phyloP scores from a whole-genome alignment of 2,329 filamentous ascomycete species.

The Colletotrichum sp. region DNA sequence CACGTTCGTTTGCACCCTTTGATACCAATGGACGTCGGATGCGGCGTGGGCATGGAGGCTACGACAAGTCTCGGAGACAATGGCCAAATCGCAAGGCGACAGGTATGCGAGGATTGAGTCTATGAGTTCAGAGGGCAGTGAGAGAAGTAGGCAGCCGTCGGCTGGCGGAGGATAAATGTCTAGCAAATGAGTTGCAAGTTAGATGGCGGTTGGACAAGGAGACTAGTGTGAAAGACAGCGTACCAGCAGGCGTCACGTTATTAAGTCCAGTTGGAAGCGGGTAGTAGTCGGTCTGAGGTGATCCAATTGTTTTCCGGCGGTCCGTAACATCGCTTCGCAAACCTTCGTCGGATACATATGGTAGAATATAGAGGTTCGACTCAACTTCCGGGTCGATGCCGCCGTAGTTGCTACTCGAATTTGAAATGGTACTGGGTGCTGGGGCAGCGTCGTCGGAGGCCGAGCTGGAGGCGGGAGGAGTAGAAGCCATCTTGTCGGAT shows the following conservation, averaged over 20 bases:
- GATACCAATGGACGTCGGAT: constrained; percentile 75
- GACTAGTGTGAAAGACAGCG: not conserved
- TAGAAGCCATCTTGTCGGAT: not conserved
- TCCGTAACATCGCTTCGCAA: constrained; percentile 22
- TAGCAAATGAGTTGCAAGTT: not conserved
- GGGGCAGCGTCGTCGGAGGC: not conserved
- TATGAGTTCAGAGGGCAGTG: constrained; percentile 77
- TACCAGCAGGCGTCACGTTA: not conserved
- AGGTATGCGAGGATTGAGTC: constrained; percentile 74
- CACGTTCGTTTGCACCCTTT: constrained; percentile 71
- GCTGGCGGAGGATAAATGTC: not conserved
- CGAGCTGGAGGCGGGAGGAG: not conserved
- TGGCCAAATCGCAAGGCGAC: constrained; percentile 65
- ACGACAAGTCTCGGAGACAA: constrained; percentile 65
- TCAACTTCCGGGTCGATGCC: constrained; percentile 40
- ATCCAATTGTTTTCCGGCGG: constrained; percentile 17
- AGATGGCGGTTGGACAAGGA: not conserved
- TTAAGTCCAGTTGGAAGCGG: not conserved
- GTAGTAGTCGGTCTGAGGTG: constrained; percentile 16
- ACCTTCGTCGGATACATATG: constrained; percentile 29
- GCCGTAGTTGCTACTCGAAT: constrained; percentile 30
- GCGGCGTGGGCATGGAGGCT: constrained; percentile 62
- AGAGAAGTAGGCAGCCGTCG: constrained; percentile 42
- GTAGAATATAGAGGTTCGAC: constrained; percentile 33
- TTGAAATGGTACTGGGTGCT: not conserved